Percentiles rank a stretch among this genome's conserved stretches.
These are phyloP conservation scores for Vitis amurensis DNA, from an alignment of 164 flowering plant species.

Conservation along the genomic window DNA sequence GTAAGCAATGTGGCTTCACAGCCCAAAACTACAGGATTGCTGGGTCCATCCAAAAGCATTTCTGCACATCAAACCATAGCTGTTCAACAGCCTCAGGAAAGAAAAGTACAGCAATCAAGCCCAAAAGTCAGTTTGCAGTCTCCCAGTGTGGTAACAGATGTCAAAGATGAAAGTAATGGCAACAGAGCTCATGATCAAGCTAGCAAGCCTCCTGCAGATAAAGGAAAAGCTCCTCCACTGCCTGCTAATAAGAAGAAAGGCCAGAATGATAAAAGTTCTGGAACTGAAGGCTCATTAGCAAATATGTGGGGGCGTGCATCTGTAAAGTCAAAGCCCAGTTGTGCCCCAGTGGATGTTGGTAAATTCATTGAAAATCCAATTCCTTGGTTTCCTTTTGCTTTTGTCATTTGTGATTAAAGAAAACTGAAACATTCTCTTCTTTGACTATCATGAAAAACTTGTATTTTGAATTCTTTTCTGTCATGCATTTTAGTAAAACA, in stretches of 20 bases:
- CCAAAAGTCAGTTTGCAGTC: conserved; percentile 36
- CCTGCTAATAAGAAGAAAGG: conserved; percentile 49
- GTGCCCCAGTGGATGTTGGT: conserved; percentile 31
- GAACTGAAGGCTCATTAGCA: conserved; percentile 61
- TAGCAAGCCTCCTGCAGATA: conserved; percentile 33
- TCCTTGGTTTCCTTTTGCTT: conserved; percentile 39
- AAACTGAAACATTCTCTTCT: not conserved
- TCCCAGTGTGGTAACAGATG: conserved; percentile 24
- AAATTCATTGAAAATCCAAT: conserved; percentile 19
- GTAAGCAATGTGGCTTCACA: conserved; percentile 19
- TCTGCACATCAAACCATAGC: conserved; percentile 19
- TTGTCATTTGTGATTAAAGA: not conserved
- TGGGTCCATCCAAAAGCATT: conserved; percentile 32
- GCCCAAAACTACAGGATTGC: conserved; percentile 28
- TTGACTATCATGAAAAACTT: not conserved
- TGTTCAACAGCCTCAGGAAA: conserved; percentile 32
- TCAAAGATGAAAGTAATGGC: conserved; percentile 33
- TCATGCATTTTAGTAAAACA: not conserved
- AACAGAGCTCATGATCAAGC: conserved; percentile 26
- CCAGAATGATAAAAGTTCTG: conserved; percentile 49
- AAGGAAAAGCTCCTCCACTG: conserved; percentile 36
- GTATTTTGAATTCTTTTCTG: not conserved
- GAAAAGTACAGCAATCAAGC: conserved; percentile 38
- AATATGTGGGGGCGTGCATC: conserved; percentile 90
- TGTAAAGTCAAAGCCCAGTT: conserved; percentile 45